phyloP scores from a whole-genome alignment of 1,139 yeast genomes.

The Candida sanyaensis region DNA sequence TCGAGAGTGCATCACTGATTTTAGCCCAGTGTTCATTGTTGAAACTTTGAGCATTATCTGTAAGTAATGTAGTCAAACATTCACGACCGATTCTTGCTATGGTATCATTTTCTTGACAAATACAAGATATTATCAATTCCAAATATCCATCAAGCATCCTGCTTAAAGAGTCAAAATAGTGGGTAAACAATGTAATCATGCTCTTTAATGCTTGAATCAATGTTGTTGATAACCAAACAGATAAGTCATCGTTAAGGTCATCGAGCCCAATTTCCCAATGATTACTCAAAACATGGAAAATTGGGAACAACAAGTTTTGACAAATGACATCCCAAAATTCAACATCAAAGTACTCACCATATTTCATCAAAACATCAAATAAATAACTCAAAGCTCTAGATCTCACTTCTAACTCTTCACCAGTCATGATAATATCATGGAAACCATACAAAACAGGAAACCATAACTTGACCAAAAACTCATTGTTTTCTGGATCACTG shows the following conservation, averaged over 20 bases:
- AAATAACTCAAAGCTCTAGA: constrained; percentile 81
- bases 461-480: constrained; percentile 55
- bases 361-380: constrained; percentile 77
- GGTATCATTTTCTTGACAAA: constrained; percentile 95
- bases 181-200: constrained; percentile 79
- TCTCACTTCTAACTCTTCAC: constrained; percentile 92
- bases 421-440: constrained; percentile 88
- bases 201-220: constrained; percentile 92
- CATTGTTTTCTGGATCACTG: constrained; percentile 27
- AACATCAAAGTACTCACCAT: constrained; percentile 73
- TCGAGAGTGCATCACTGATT: constrained; percentile 62
- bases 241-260: constrained; percentile 63
- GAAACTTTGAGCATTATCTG: constrained; percentile 73
- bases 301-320: constrained; percentile 80
- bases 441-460: constrained; percentile 84
- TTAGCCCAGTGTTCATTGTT: constrained; percentile 71
- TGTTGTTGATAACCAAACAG: constrained; percentile 96
- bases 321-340: constrained; percentile 86
- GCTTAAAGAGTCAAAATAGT: constrained; percentile 74
- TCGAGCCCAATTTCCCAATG: constrained; percentile 74
- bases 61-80: constrained; percentile 75
- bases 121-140: constrained; percentile 78
- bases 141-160: constrained; percentile 76
- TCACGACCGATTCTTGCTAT: constrained; percentile 93
- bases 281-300: constrained; percentile 75